phyloP scores from a whole-genome alignment of 1,284 basidiomycete genomes.

The Porogramme epimiltina region DNA sequence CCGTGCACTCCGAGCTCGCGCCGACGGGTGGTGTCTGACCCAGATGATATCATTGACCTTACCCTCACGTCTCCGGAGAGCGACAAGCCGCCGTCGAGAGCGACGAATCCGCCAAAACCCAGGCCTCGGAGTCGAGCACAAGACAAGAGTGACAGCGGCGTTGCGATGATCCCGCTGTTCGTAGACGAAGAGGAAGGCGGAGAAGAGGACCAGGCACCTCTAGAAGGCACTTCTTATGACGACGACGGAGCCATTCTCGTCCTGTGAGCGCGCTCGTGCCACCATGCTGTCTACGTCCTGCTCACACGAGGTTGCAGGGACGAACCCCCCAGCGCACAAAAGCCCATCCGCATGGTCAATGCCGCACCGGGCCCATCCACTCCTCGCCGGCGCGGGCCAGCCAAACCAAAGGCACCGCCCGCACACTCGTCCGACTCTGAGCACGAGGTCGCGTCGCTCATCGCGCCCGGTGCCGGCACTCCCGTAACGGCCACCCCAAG shows the following conservation, averaged over 20 bases:
- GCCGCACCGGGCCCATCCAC: background rate
- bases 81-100: background rate
- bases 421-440: constrained; percentile 10
- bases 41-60: constrained; percentile 23
- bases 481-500: background rate
- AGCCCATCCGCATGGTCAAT: constrained; percentile 36
- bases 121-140: background rate
- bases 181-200: constrained; percentile 32
- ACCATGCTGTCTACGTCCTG: background rate
- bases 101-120: background rate
- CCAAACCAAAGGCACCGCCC: background rate
- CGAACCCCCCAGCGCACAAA: constrained; percentile 48
- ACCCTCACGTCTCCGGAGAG: constrained; percentile 20
- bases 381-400: background rate
- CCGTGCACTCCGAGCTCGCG: background rate
- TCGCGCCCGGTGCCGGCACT: constrained; percentile 2
- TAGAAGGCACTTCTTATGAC: background rate
- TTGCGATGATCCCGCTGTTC: constrained; percentile 15
- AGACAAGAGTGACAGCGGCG: background rate
- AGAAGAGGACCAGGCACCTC: constrained; percentile 10
- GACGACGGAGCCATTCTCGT: constrained; percentile 46
- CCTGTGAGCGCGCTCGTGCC: constrained; percentile 42
- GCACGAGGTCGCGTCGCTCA: constrained; percentile 1
- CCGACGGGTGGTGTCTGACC: background rate
- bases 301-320: constrained; percentile 33